Evolutionary conservation across 163 green algal species (phyloP), one percentile per base, ranked within the genome.

Genomic region (Chlamydomonas reinhardtii): DNA sequence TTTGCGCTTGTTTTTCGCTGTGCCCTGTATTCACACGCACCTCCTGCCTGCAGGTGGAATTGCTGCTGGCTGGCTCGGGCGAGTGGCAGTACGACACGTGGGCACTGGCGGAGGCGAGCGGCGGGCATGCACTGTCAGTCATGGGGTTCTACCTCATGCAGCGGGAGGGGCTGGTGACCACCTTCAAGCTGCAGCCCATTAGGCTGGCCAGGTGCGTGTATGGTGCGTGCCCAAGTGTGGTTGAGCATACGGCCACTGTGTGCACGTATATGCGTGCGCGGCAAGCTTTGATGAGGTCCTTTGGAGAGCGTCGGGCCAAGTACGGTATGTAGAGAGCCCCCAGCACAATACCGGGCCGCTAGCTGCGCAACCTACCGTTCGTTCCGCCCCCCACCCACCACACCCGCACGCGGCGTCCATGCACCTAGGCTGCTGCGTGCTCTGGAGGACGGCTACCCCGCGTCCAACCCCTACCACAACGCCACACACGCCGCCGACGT

Each of bases 391-490:
- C 14, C 14, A 37, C 64, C 29, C 64, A 14, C 19, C 59, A 24
- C 59, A 14, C 59, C 59, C 4, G 2, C 19, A 3, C n/a, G n/a
- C n/a, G n/a, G n/a, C n/a, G n/a, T n/a, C n/a, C n/a, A n/a, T n/a
- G n/a, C n/a, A n/a, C n/a, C 59, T 14, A 81, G 74, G 61, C 32
- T 91, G 34, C 48, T 93, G 14, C 70, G 75, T 31, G 66, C 64
- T 1, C 59, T 95, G 25, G 94, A 96, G 87, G 71, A 79, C 11
- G 68, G 62, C 0, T 95, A 96, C 85, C 15, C 73, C 1, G 48
- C 48, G 11, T 29, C 70, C 52, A 96, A 97, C 78, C 94, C 95
- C 0, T 98, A 98, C 87, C 96, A 98, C 89, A 97, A 96, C 88
- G 88, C 79, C 73, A 92, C 74, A 31, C 96, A 98, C 84, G 96